A percentile compares a stretch with the other conserved stretches of the same genome.
Conservation (phyloP, 177 flowering plant species). For the Tripterygium wilfordii region DNA sequence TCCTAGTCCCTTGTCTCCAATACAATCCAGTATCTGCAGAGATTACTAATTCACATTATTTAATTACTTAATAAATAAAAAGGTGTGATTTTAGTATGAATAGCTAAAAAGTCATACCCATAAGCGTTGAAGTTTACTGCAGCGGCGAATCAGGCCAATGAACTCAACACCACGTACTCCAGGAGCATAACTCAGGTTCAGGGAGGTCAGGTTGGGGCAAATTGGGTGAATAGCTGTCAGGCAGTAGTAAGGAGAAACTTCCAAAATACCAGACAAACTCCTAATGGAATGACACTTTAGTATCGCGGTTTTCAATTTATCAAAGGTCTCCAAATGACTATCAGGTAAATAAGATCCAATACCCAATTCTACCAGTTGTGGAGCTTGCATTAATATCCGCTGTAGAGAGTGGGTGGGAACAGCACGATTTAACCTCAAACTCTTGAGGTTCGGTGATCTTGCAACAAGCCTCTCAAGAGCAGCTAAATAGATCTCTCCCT, state of each 20-base stretch:
- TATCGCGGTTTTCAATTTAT: slow-evolving; percentile 30
- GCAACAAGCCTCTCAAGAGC: slow-evolving; percentile 83
- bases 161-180: slow-evolving; percentile 52
- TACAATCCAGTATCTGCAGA: slow-evolving; percentile 74
- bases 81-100: too few species aligned
- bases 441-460: slow-evolving; percentile 68
- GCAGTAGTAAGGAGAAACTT: slow-evolving; percentile 50
- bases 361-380: slow-evolving; percentile 79
- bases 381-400: slow-evolving; percentile 54
- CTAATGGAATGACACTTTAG: slow-evolving; percentile 48
- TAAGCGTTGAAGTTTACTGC: slow-evolving; percentile 69
- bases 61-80: too few species aligned
- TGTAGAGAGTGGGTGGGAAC: slow-evolving; percentile 62
- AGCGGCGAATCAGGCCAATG: slow-evolving; percentile 49
- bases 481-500: slow-evolving; percentile 61
- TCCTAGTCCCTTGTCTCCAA: slow-evolving; percentile 82
- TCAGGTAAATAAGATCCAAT: slow-evolving; percentile 59
- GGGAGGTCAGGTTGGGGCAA: slow-evolving; percentile 57
- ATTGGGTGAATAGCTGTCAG: slow-evolving; percentile 52
- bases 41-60: too few species aligned
- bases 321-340: slow-evolving; percentile 39
- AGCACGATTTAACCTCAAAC: slow-evolving; percentile 58
- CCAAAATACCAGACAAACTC: slow-evolving; percentile 87
- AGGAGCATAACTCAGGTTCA: slow-evolving; percentile 84
- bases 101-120: slow-evolving; percentile 40